A percentile compares a stretch with the other conserved stretches of the same genome.
phyloP scores from a whole-genome alignment of 2,329 filamentous ascomycete species.

The Penicillium sp. region DNA sequence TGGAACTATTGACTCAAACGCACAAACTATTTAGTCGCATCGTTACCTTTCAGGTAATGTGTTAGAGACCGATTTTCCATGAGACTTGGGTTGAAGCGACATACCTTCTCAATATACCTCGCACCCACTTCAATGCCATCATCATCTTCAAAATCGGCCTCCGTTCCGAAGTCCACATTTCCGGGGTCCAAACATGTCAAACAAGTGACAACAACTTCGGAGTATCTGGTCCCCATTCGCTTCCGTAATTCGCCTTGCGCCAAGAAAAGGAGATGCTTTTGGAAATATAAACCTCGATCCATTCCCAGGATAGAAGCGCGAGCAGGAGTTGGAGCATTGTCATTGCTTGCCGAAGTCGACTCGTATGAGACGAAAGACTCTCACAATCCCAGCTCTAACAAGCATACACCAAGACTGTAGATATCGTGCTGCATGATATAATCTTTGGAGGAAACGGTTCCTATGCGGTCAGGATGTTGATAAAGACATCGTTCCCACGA shows the following conservation, averaged over 20 bases:
- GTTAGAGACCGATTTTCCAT: neutral
- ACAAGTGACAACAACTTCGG: neutral
- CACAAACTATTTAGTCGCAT: neutral
- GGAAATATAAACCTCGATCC: neutral
- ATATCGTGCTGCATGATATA: conserved; percentile 58
- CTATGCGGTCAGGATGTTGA: conserved; percentile 51
- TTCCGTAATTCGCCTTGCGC: neutral
- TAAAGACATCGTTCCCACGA: conserved; percentile 47
- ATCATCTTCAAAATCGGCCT: neutral
- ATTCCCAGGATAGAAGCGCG: neutral
- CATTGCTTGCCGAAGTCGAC: neutral
- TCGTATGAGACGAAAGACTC: neutral
- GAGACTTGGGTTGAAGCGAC: neutral
- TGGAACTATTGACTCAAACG: neutral
- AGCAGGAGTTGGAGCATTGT: neutral
- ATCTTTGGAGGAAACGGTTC: conserved; percentile 32
- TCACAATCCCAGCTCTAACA: conserved; percentile 52
- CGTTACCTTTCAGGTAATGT: neutral
- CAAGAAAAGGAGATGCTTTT: neutral
- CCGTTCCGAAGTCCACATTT: neutral
- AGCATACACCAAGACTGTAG: conserved; percentile 53
- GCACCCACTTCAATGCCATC: neutral
- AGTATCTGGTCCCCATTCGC: neutral
- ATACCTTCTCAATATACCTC: neutral
- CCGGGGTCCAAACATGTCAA: neutral